Percentiles rank a stretch among this genome's conserved stretches.
Conservation (phyloP, 345 rosid species). For the Adansonia digitata region DNA sequence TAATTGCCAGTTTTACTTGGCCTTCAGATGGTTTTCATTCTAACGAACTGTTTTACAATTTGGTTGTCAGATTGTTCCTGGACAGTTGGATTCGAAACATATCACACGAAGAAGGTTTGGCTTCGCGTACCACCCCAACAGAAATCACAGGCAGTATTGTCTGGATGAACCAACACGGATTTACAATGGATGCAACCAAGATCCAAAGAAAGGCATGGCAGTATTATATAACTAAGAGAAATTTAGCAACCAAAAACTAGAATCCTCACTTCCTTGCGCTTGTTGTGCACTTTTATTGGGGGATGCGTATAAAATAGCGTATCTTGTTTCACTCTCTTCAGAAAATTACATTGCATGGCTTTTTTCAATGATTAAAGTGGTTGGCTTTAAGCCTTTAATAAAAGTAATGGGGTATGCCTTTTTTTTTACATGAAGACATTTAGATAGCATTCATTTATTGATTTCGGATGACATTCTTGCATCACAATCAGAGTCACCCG, state of each 20-base stretch:
- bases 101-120: conserved; percentile 83
- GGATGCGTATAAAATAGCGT: not conserved
- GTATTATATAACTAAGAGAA: not conserved
- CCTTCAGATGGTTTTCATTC: not conserved
- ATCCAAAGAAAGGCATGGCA: not conserved
- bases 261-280: not conserved
- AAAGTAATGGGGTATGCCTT: not conserved
- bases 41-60: not conserved
- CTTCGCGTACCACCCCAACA: conserved; percentile 78
- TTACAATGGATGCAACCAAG: not conserved
- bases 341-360: not conserved
- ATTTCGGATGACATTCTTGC: not conserved
- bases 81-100: conserved; percentile 86
- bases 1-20: not conserved
- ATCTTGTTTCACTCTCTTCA: not conserved
- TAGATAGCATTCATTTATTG: not conserved
- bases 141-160: conserved; percentile 29
- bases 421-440: not conserved
- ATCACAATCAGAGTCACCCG: not conserved
- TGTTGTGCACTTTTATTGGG: not conserved
- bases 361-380: not conserved
- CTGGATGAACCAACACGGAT: conserved; percentile 21
- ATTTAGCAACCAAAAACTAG: not conserved
- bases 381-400: not conserved
- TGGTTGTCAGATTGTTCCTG: conserved; percentile 73